Conservation (phyloP, 2,329 filamentous ascomycete species). For the Trichoderma arundinaceum region DNA sequence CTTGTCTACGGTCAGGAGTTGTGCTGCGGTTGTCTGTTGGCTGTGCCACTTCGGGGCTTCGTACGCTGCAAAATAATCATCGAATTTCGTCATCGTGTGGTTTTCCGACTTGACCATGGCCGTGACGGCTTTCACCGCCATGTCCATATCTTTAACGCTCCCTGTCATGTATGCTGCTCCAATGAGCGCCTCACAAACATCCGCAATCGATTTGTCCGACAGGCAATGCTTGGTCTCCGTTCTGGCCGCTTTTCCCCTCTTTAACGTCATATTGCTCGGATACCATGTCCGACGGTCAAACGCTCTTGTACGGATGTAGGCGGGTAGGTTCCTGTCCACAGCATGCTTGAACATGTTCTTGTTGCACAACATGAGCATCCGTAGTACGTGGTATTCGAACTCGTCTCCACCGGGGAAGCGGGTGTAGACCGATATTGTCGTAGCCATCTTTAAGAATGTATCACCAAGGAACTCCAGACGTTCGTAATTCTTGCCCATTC, state of each 20-base stretch:
- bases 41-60: slow-evolving; percentile 73
- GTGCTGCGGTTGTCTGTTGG: slow-evolving; percentile 64
- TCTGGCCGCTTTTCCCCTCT: slow-evolving; percentile 69
- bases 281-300: slow-evolving; percentile 91
- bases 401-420: slow-evolving; percentile 79
- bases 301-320: slow-evolving; percentile 80
- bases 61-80: slow-evolving; percentile 76
- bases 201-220: slow-evolving; percentile 88
- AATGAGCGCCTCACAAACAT: slow-evolving; percentile 93
- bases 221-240: slow-evolving; percentile 64
- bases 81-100: slow-evolving; percentile 72
- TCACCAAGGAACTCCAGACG: slow-evolving; percentile 92
- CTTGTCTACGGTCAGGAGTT: slow-evolving; percentile 69
- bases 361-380: slow-evolving; percentile 92
- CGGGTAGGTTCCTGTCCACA: slow-evolving; percentile 65
- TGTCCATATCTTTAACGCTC: slow-evolving; percentile 53
- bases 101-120: slow-evolving; percentile 71
- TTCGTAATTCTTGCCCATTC: slow-evolving; percentile 96
- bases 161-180: slow-evolving; percentile 74
- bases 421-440: slow-evolving; percentile 84
- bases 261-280: slow-evolving; percentile 71
- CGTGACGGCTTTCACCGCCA: slow-evolving; percentile 68
- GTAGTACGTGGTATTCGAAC: slow-evolving; percentile 84
- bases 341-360: slow-evolving; percentile 84
- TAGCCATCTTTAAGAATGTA: slow-evolving; percentile 93